Conservation (phyloP, 1,284 basidiomycete species). For the Rhizoctonia solani region DNA sequence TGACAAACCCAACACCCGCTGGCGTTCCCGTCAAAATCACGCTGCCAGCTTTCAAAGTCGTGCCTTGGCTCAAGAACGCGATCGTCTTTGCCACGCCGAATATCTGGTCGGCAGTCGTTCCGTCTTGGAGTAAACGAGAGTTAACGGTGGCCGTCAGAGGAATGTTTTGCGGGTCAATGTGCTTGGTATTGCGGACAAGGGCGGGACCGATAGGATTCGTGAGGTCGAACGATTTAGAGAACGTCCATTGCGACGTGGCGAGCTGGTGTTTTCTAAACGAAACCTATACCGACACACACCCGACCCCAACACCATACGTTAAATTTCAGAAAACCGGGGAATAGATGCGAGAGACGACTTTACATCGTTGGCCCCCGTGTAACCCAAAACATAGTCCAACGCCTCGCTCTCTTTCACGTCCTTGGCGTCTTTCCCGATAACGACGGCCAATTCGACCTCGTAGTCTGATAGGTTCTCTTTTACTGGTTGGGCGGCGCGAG, state of each 20-base stretch:
- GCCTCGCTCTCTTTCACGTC: conserved; percentile 77
- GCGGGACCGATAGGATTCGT: conserved; percentile 77
- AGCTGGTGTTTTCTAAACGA: conserved; percentile 81
- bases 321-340: too few relatives aligned
- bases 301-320: too few relatives aligned
- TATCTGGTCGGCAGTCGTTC: conserved; percentile 74
- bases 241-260: conserved; percentile 77
- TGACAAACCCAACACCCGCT: conserved; percentile 73
- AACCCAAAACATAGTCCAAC: conserved; percentile 79
- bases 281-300: too few relatives aligned
- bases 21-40: conserved; percentile 82
- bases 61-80: conserved; percentile 81
- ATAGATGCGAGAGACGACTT: conserved; percentile 39
- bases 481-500: conserved; percentile 68
- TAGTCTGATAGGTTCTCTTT: conserved; percentile 80
- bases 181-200: conserved; percentile 56
- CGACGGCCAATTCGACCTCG: conserved; percentile 84
- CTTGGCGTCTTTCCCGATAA: conserved; percentile 80
- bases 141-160: conserved; percentile 71
- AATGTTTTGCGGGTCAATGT: conserved; percentile 67
- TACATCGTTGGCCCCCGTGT: conserved; percentile 80
- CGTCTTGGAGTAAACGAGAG: conserved; percentile 69
- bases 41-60: conserved; percentile 81
- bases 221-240: conserved; percentile 83
- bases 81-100: conserved; percentile 74